Base-by-base conservation (phyloP, 345 rosid species). In the Lepidium africanum region DNA sequence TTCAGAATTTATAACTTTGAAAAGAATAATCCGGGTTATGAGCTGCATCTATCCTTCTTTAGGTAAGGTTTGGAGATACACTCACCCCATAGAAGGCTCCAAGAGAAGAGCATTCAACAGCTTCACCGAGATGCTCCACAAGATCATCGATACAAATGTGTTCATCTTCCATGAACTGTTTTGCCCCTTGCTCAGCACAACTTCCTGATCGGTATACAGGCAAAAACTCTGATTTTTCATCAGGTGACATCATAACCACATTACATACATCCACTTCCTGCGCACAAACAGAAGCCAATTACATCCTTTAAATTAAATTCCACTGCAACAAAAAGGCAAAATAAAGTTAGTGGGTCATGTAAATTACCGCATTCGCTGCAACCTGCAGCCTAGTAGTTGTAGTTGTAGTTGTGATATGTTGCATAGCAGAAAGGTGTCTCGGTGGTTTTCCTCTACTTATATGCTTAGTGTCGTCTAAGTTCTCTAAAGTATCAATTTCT, bases 1-100 rank as follows among this genome's bases (percentile, higher is more conserved):
- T 71, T 11, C 7, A 27, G 9, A 12, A 36, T 11, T 32, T 9
- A 33, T 9, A 42, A n/a, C 50, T 3, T 7, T 7, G 10, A 25
- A 2, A 16, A 38, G 8, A 30, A 48, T 33, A 51, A 42, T 10
- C 59, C 37, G 33, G 27, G 7, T 27, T 5, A 27, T 47, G 40
- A 69, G 39, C 8, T 58, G 49, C 58, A 8, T 70, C 9, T 27
- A 46, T 47, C 64, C 55, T 11, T 25, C 58, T 46, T 38, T 56
- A 14, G 35, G 32, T 5, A 50, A 57, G 63, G 50, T 47, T 48
- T 48, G 38, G 33, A 65, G 54, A 35, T 61, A 55, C 11, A 77
- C 91, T 71, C 72, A 94, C 99, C 86, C 99, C 99, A 69, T 94
- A 94, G 74, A 91, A 94, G 71, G 99, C 97, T 70, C 88, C 92